Base-by-base conservation (phyloP, 2,329 filamentous ascomycete genomes). In the Alternaria sp. region DNA sequence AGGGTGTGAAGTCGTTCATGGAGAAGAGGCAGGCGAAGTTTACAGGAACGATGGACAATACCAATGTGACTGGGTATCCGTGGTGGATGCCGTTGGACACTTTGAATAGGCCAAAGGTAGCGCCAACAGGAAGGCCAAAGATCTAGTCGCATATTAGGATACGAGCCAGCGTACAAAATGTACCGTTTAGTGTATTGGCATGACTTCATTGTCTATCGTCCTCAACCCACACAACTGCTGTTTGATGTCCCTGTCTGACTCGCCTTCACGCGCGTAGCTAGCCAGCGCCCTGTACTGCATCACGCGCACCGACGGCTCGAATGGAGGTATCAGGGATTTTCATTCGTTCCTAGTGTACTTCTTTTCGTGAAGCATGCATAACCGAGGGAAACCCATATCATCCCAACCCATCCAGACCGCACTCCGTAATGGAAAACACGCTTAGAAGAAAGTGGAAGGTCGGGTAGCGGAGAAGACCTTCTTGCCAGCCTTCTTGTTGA, bases 381-480 rank as follows among this genome's bases (percentile, higher is more conserved):
- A 76, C 70, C 72, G 75, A 73, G 74, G 70, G 73, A 75, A 78
- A 76, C 69, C 75, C 76, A 72, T 71, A 70, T 73, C 70, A 74
- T 75, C 74, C 76, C 71, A 69, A 64, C 71, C 73, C 70, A 75
- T 69, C 75, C 75, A 74, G 69, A 74, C 75, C 75, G 71, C 73
- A 76, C 74, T 76, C 74, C 74, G 71, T 69, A 73, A 73, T 73
- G 70, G 70, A 76, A 75, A 78, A 78, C 65, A 78, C 77, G 77
- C 87, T 88, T 93, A 98, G 88, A 93, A 95, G 88, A 98, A 98
- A 83, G 95, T 99, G 80, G 92, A 92, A 79, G 95, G 95, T 85
- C 95, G 91, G 85, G 89, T 92, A 80, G 93, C 89, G 81, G 91
- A 88, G 87, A 96, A 99, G 82, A 98, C 81, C 89, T 96, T 96